A percentile compares a stretch with the other conserved stretches of the same genome.
These are phyloP conservation scores for Vaccinium corymbosum DNA, from an alignment of 148 eudicot species.

Conservation along the genomic window DNA sequence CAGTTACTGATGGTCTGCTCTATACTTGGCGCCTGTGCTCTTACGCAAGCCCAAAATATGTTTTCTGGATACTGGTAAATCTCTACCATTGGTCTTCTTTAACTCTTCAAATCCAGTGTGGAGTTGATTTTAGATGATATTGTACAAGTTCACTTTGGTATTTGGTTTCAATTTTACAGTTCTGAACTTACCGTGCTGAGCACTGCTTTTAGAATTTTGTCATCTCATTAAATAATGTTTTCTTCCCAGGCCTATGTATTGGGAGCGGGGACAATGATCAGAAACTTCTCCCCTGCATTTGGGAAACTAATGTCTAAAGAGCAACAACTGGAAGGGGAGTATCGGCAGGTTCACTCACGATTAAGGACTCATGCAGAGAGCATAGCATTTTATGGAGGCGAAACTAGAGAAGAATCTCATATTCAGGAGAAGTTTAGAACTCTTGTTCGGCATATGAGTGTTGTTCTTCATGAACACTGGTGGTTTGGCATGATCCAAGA, in stretches of 20 bases:
- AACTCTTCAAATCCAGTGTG: constrained; percentile 15
- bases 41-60: constrained; percentile 95
- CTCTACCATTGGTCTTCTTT: constrained; percentile 14
- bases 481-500: constrained; percentile 99
- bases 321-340: constrained; percentile 97
- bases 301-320: constrained; percentile 90
- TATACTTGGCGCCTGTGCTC: constrained; percentile 99
- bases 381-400: constrained; percentile 94
- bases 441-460: constrained; percentile 77
- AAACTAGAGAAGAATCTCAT: constrained; percentile 84
- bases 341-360: constrained; percentile 92
- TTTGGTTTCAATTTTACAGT: not conserved
- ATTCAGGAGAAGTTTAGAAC: constrained; percentile 79
- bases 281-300: constrained; percentile 93
- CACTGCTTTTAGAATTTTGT: constrained; percentile 7
- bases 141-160: not conserved
- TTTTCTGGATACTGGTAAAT: constrained; percentile 86
- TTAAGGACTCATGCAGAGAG: constrained; percentile 96
- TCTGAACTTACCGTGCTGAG: not conserved
- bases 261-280: constrained; percentile 87
- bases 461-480: constrained; percentile 93
- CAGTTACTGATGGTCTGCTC: constrained; percentile 85
- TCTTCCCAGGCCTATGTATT: constrained; percentile 76
- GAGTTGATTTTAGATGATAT: not conserved
- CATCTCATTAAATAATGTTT: constrained; percentile 9